These are phyloP conservation scores for Penstemon barbatus DNA, from an alignment of 257 asterid species.

Conservation along the genomic window DNA sequence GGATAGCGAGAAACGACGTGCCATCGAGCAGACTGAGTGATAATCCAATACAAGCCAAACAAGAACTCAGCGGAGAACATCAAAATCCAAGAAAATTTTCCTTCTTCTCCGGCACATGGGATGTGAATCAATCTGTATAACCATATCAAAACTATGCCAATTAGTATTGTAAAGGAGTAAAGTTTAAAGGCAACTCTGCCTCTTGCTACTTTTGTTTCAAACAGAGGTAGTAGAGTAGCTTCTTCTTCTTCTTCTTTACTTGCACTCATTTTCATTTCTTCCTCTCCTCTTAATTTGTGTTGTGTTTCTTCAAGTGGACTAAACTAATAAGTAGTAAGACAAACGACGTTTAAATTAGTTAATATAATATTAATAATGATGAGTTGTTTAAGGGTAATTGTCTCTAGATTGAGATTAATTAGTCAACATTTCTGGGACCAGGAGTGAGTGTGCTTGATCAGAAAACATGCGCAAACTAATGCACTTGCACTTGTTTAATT, in stretches of 20 bases:
- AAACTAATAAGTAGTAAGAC: too few relatives aligned
- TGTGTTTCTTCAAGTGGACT: too few relatives aligned
- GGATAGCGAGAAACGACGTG: slow-evolving; percentile 46
- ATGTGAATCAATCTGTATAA: slow-evolving; percentile 45
- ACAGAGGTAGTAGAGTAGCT: slow-evolving; percentile 30
- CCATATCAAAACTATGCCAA: slow-evolving; percentile 41
- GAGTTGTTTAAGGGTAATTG: too few relatives aligned
- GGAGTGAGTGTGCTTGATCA: too few relatives aligned
- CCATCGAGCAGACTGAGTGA: slow-evolving; percentile 67
- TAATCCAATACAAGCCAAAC: slow-evolving; percentile 67
- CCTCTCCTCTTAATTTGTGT: too few relatives aligned
- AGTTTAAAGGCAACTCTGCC: slow-evolving; percentile 33
- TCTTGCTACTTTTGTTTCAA: slow-evolving; percentile 52
- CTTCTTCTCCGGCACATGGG: slow-evolving; percentile 36
- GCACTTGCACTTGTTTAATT: too few relatives aligned
- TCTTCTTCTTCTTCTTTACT: slow-evolving; percentile 18
- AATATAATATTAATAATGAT: too few relatives aligned
- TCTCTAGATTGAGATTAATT: too few relatives aligned
- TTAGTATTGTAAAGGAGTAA: slow-evolving; percentile 36
- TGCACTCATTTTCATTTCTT: slow-evolving; percentile 3
- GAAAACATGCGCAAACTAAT: too few relatives aligned
- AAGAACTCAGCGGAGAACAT: slow-evolving; percentile 50
- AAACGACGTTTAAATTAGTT: too few relatives aligned
- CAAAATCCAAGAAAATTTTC: slow-evolving; percentile 56
- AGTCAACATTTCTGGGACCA: too few relatives aligned